Evolutionary conservation across 345 rosid species (phyloP).

Genomic region (Citrus hindsii): DNA sequence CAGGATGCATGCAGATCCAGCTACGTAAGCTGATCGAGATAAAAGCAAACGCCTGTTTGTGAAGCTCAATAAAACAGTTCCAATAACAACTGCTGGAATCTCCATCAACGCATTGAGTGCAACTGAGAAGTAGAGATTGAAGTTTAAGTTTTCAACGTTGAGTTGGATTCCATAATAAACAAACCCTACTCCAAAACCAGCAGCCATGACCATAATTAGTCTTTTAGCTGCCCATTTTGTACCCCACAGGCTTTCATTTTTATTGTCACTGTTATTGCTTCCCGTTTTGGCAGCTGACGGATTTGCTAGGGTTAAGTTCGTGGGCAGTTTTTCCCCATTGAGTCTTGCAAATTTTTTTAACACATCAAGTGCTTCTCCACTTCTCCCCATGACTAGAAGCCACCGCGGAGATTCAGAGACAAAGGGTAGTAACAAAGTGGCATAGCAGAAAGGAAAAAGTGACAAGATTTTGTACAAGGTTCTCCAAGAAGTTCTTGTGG

Average conservation of each 20-base stretch:
- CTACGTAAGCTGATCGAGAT: conserved; percentile 42
- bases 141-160: conserved; percentile 65
- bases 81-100: conserved; percentile 64
- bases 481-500: conserved; percentile 61
- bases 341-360: conserved; percentile 39
- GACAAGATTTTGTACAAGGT: conserved; percentile 47
- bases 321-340: conserved; percentile 50
- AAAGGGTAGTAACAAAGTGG: conserved; percentile 40
- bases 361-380: conserved; percentile 51
- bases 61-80: conserved; percentile 41
- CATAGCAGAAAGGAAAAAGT: conserved; percentile 45
- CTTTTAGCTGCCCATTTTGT: conserved; percentile 64
- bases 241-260: conserved; percentile 46
- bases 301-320: conserved; percentile 33
- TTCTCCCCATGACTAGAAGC: conserved; percentile 52
- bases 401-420: conserved; percentile 80
- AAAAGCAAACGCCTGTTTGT: conserved; percentile 53
- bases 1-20: conserved; percentile 48
- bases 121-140: conserved; percentile 54
- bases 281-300: conserved; percentile 14
- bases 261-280: background rate
- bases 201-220: conserved; percentile 43
- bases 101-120: conserved; percentile 69
- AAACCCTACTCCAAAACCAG: conserved; percentile 66
- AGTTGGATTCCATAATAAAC: conserved; percentile 76